These are phyloP conservation scores for Xylariaceae sp. DNA, from an alignment of 2,329 filamentous ascomycete genomes.

Conservation along the genomic window DNA sequence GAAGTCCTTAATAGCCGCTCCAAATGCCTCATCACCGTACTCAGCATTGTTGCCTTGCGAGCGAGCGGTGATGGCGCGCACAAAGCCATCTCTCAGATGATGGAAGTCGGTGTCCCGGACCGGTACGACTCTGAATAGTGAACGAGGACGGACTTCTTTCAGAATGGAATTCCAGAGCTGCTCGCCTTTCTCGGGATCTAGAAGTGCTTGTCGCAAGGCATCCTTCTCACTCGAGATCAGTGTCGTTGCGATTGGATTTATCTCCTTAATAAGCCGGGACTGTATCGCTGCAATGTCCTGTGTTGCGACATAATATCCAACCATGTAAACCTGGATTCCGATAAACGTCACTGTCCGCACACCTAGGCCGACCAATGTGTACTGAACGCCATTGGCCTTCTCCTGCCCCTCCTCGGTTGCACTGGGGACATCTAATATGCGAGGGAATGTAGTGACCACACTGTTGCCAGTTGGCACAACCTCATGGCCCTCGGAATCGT, in stretches of 20 bases:
- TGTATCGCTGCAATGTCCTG: slow-evolving; percentile 84
- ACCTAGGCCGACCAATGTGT: slow-evolving; percentile 87
- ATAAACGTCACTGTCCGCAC: slow-evolving; percentile 90
- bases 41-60: slow-evolving; percentile 63
- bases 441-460: slow-evolving; percentile 80
- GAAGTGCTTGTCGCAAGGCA: slow-evolving; percentile 69
- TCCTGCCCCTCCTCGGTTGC: slow-evolving; percentile 37
- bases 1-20: slow-evolving; percentile 76
- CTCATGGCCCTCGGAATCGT: slow-evolving; percentile 73
- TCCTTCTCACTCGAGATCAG: slow-evolving; percentile 84
- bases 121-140: slow-evolving; percentile 82
- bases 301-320: slow-evolving; percentile 89
- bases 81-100: slow-evolving; percentile 90
- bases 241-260: slow-evolving; percentile 81
- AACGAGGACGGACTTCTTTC: slow-evolving; percentile 71
- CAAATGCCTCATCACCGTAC: slow-evolving; percentile 77
- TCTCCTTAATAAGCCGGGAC: slow-evolving; percentile 73
- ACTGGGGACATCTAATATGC: slow-evolving; percentile 66
- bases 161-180: slow-evolving; percentile 78
- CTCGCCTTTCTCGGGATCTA: slow-evolving; percentile 73
- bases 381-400: slow-evolving; percentile 63
- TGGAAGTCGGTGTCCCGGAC: slow-evolving; percentile 94
- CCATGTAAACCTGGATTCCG: slow-evolving; percentile 90
- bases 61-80: slow-evolving; percentile 80
- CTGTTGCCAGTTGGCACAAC: slow-evolving; percentile 82